Base-by-base conservation (phyloP, 495 filamentous ascomycete genomes). In the Pseudevernia furfuracea region DNA sequence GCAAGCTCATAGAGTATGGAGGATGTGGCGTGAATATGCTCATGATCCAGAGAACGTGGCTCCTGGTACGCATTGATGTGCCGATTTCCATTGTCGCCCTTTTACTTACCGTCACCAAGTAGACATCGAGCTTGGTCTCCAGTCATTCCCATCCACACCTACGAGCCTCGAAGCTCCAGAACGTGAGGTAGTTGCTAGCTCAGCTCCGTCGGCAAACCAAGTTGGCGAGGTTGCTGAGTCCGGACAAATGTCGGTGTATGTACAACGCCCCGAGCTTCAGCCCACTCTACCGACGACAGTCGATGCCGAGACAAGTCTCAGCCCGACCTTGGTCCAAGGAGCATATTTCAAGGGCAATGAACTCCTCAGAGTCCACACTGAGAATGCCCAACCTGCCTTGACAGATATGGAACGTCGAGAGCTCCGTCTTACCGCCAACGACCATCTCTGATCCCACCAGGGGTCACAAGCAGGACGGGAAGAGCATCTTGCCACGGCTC, bases 1-100 rank as follows among this genome's bases (percentile, higher is more conserved):
- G 32, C 65, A 67, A 63, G 44, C 60, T 57, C 43, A 58, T 9
- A 46, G 41, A 59, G 32, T 44, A 19, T 67, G 65, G 65, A 63
- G 38, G 25, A 39, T 53, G 17, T 63, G 65, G 65, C 57, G 37
- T 10, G 36, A 38, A 14, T 19, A 48, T 23, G 10, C 6, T 38
- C 32, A 21, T 38, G 39, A 17, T 58, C 32, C 48, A 6, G 55
- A 38, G 21, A 30, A 39, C 28, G 34, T 38, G 14, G 48, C 46
- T 53, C 14, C 49, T 32, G 49, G 49, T 53, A 17, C n/a, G 14
- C 14, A 17, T 17, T 5, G 6, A 32, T 2, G 14, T 32, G 3
- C 28, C 25, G 32, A 9, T 21, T 30, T 5, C 19, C 17, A 32
- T 3, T 6, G 49, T 53, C 25, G 28, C 28, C 2, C 14, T 53